phyloP scores from a whole-genome alignment of 2,329 filamentous ascomycete genomes.

The Hymenotorrendiella dingleyae region DNA sequence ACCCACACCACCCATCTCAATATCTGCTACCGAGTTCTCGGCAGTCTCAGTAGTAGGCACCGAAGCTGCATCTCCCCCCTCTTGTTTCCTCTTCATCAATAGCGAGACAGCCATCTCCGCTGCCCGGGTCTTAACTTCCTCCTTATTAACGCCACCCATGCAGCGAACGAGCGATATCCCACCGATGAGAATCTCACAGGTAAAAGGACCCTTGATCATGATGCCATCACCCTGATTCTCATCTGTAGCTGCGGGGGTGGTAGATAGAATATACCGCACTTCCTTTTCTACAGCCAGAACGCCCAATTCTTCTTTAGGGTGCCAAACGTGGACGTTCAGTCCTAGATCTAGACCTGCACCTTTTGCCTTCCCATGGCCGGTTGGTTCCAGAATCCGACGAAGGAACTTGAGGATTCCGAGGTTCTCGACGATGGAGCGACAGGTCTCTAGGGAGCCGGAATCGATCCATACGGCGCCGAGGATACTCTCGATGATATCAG shows the following conservation, averaged over 20 bases:
- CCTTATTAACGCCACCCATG: constrained; percentile 38
- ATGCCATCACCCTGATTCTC: too few species aligned
- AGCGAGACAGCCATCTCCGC: constrained; percentile 43
- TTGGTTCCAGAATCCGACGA: constrained; percentile 47
- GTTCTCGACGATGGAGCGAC: constrained; percentile 52
- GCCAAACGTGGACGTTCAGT: constrained; percentile 46
- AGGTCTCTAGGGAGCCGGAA: constrained; percentile 55
- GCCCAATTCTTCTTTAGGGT: constrained; percentile 66
- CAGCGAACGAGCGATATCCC: constrained; percentile 41
- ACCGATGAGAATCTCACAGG: constrained; percentile 46
- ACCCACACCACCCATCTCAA: too few species aligned
- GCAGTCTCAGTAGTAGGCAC: too few species aligned
- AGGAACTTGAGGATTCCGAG: constrained; percentile 63
- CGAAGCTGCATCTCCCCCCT: too few species aligned
- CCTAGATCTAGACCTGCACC: not conserved
- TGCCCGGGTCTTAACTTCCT: constrained; percentile 51
- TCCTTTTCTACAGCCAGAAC: constrained; percentile 45
- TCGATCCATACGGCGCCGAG: constrained; percentile 84
- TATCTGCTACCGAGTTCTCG: too few species aligned
- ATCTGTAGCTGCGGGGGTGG: too few species aligned
- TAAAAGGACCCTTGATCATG: too few species aligned
- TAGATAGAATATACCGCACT: constrained; percentile 57
- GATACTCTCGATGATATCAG: constrained; percentile 75
- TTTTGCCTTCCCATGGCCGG: not conserved
- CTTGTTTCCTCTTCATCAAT: too few species aligned